Evolutionary conservation across 768 basidiomycete genomes (phyloP), one percentile per base, ranked within the genome.

Genomic region (Boletus speciosus): DNA sequence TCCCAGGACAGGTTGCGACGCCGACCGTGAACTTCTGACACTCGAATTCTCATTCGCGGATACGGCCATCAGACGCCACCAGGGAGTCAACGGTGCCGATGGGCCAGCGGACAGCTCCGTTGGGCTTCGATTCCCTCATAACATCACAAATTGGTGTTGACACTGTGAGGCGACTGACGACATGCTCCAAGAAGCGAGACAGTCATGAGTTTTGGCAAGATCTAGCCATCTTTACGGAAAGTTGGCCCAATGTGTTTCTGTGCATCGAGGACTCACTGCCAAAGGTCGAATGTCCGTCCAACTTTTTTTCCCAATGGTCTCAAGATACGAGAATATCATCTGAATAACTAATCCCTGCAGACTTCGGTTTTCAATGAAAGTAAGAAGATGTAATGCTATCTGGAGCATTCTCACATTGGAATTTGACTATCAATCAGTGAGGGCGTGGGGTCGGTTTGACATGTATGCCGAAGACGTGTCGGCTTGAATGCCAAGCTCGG

Each of bases 31-130:
- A 55, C 27, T 34, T 35, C 14, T 23, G 49, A 43, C 23, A 7
- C 43, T 45, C 29, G 16, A 41, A 19, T 49, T 48, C 41, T 50
- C 61, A 40, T 32, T 50, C 51, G 25, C 32, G 34, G 35, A 47
- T 21, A 23, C 45, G 58, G 58, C 41, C 49, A 60, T 51, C 36
- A 41, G 38, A 36, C 15, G 19, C 31, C 42, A 54, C 37, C 38
- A 32, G 14, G n/a, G 14, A 34, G 29, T 15, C 19, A 36, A 31
- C 37, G 15, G 27, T 41, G 27, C 15, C 44, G 41, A 48, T 23
- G 40, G 11, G 16, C 34, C 35, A 50, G 44, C 21, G 38, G 19
- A 27, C 11, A 32, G 25, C 32, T 27, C 45, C 44, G 45, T 34
- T 4, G 6, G 14, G 42, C 52, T 45, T 45, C 43, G 38, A 56